Evolutionary conservation across 2,329 filamentous ascomycete species (phyloP), one percentile per base, ranked within the genome.

Genomic region (Scedosporium minutisporum): DNA sequence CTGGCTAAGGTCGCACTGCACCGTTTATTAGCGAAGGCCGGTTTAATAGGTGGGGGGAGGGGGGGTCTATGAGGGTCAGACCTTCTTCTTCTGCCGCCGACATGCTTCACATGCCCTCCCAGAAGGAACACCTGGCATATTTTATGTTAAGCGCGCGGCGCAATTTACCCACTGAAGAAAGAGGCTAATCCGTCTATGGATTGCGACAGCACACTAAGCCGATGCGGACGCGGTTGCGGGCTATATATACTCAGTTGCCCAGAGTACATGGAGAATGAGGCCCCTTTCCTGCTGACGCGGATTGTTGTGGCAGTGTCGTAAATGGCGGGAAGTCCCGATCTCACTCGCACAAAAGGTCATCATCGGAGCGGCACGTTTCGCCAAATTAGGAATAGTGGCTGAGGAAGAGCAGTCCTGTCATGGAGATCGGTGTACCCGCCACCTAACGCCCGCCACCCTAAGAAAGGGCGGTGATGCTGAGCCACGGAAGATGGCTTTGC

Each of bases 61-160:
- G 12, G 38, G 23, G 63, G 68, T 14, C 44, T 18, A 48, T 10
- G 16, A 48, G 44, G 44, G 44, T 21, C 44, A 21, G 68, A 79
- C 80, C 76, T 81, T 82, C 69, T 82, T 82, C 74, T 82, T 82
- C 65, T 80, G 77, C 65, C 75, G 78, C 41, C 79, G 76, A 66
- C 80, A 82, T 14, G 73, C 78, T 63, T 82, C 77, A 65, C 80
- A 82, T 33, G 77, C 80, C 63, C 76, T 75, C 60, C 78, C 76
- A 9, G 77, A 77, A 27, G 80, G 80, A 23, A 82, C 80, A 25
- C 80, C 80, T 0, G 80, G 79, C 80, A 82, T 82, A 3, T 21
- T n/a, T 18, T 18, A 48, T 10, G 16, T 18, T 48, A 48, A 18
- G 16, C 6, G 16, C 16, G 44, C 16, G 44, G 18, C 44, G 18